Evolutionary conservation across 139 green algal species (phyloP), one percentile per base, ranked within the genome.

Genomic region (Deuterostichococcus epilithicus): DNA sequence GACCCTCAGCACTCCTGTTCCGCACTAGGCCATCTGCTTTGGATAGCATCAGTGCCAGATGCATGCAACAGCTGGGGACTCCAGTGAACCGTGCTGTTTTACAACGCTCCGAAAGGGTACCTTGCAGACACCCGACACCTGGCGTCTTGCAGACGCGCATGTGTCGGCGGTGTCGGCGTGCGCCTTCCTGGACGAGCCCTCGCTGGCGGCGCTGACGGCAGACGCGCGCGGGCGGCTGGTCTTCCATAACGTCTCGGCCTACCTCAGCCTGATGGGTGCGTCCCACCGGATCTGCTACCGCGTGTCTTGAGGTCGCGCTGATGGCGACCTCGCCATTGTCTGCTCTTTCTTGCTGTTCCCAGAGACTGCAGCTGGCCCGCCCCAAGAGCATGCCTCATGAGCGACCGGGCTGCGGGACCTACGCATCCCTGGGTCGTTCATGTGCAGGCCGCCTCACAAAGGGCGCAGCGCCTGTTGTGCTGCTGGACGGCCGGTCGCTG

Each of bases 191-290:
- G 78, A 79, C 45, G 68, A 67, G 13, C 22, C 26, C n/a, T 42
- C 8, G 30, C 28, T 35, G 33, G 25, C 67, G 1, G 78, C 73
- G 2, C 13, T 83, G 22, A 76, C 47, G 23, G 73, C 47, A 6
- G 78, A 83, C 70, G 37, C 47, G 34, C 66, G 75, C 45, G 78
- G 78, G 30, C 67, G 78, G 26, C 22, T 83, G 1, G 52, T 83
- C 30, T 66, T 68, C 28, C 78, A 83, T 68, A 79, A 79, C 36
- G 78, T 79, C 36, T 67, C 78, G 3, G 67, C 28, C 13, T 83
- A 83, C 45, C 71, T 83, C 67, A 76, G 67, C 67, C 38, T 83
- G 67, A 79, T 82, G 42, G 28, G 66, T 22, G 32, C 63, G 63
- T 18, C 59, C 13, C 45, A 60, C 45, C 45, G 15, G 45, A 18